Evolutionary conservation across 2,329 filamentous ascomycete species (phyloP).

Genomic region (Epicoccum sorghinum): DNA sequence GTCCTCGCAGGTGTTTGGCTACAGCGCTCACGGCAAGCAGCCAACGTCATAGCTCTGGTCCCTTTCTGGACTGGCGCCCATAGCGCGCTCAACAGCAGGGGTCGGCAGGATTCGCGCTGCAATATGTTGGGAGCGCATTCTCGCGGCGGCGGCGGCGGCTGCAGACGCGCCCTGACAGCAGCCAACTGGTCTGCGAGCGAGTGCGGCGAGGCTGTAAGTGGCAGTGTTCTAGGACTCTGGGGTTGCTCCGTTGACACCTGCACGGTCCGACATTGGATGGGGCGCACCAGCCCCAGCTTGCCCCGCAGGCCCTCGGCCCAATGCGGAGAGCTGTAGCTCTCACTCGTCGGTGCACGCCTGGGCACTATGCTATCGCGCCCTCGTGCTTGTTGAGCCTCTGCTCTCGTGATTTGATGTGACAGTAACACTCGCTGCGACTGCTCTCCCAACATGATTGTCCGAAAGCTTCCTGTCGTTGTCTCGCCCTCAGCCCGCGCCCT

Average conservation of each 20-base stretch:
- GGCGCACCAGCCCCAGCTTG: slow-evolving; percentile 3
- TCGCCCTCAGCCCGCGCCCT: slow-evolving; percentile 50
- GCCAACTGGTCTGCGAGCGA: background rate
- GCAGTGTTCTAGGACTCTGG: background rate
- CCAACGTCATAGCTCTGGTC: slow-evolving; percentile 44
- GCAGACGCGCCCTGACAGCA: background rate
- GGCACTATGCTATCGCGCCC: slow-evolving; percentile 6
- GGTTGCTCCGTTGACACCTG: background rate
- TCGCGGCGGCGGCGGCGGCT: slow-evolving; percentile 3
- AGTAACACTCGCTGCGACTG: slow-evolving; percentile 11
- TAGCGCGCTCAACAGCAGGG: slow-evolving; percentile 29
- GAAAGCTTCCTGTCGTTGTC: slow-evolving; percentile 36
- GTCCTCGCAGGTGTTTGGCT: slow-evolving; percentile 34
- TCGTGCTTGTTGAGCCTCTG: slow-evolving; percentile 19
- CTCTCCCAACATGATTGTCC: slow-evolving; percentile 29
- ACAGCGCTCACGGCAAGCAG: slow-evolving; percentile 16
- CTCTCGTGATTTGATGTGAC: slow-evolving; percentile 30
- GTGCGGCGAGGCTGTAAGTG: slow-evolving; percentile 6
- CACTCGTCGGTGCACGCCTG: slow-evolving; percentile 14
- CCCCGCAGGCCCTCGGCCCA: slow-evolving; percentile 21
- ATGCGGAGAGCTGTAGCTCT: slow-evolving; percentile 34
- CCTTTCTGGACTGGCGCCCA: slow-evolving; percentile 15
- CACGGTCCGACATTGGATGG: slow-evolving; percentile 7
- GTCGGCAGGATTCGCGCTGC: slow-evolving; percentile 27
- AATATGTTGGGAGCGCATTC: slow-evolving; percentile 17